Base-by-base conservation (phyloP, 2,329 filamentous ascomycete species). In the Aureobasidium zeae region DNA sequence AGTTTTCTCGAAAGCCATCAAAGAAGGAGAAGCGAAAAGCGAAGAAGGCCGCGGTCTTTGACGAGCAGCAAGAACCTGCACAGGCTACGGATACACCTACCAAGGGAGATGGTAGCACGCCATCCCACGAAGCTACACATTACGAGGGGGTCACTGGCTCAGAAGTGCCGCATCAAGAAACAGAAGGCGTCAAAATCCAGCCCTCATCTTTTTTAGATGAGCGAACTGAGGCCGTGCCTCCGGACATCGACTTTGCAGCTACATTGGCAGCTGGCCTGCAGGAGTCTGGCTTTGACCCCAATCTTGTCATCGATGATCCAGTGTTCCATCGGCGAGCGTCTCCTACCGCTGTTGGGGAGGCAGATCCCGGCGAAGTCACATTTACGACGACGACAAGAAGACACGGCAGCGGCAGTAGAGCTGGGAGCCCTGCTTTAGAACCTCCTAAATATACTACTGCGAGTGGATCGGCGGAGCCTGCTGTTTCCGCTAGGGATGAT, bases 201-300 rank as follows among this genome's bases (percentile, higher is more conserved):
- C n/a, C n/a, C n/a, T n/a, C n/a, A n/a, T n/a, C n/a, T n/a, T n/a
- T n/a, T n/a, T n/a, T n/a, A n/a, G n/a, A n/a, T n/a, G n/a, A n/a
- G n/a, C n/a, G n/a, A n/a, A n/a, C n/a, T n/a, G n/a, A n/a, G n/a
- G n/a, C n/a, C n/a, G 8, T 6, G 16, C n/a, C 37, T 9, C 52
- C 52, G 7, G 64, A 69, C 35, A 61, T 68, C 25, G 68, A 70
- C 48, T 71, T 71, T 43, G 64, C 68, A 17, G 68, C 66, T 4
- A 65, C 67, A 4, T 53, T 71, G 6, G 66, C 67, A 16, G 67
- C 66, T 38, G 67, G 66, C 21, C 52, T 71, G 11, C 58, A 64
- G 45, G 62, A 67, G 38, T 67, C 65, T 19, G 68, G 68, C 22
- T 71, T 71, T 50, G 57, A 70, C 50, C 60, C 66, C 4, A 57